Evolutionary conservation across 257 asterid genomes (phyloP).

Genomic region (Asclepias syriaca): DNA sequence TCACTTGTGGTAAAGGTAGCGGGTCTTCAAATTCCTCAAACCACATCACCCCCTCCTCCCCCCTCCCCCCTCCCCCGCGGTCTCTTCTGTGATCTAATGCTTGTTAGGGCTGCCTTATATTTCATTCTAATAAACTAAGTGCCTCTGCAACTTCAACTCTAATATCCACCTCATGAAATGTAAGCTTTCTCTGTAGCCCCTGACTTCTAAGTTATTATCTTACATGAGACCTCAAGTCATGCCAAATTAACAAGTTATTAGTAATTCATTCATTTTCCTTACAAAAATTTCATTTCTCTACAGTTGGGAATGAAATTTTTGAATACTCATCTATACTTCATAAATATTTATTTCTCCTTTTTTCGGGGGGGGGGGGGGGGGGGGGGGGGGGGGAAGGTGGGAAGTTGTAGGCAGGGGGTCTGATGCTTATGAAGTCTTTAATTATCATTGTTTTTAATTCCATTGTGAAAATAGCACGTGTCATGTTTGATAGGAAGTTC

Average conservation of each 20-base stretch:
- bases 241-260: neutral
- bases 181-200: neutral
- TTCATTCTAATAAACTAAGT: neutral
- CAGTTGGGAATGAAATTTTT: neutral
- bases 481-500: slow-evolving; percentile 53
- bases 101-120: neutral
- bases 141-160: neutral
- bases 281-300: neutral
- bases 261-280: no score
- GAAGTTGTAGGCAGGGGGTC: neutral
- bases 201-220: neutral
- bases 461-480: neutral
- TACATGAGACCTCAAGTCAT: neutral
- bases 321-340: neutral
- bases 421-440: neutral
- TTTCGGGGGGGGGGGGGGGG: neutral
- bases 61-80: no score
- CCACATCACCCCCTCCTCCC: neutral
- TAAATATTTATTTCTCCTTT: no score
- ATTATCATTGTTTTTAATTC: neutral
- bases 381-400: neutral
- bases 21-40: neutral
- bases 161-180: neutral
- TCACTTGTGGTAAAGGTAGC: slow-evolving; percentile 59
- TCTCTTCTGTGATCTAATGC: neutral